Evolutionary conservation across 1,284 basidiomycete genomes (phyloP).

Genomic region (Chalciporus sp.): DNA sequence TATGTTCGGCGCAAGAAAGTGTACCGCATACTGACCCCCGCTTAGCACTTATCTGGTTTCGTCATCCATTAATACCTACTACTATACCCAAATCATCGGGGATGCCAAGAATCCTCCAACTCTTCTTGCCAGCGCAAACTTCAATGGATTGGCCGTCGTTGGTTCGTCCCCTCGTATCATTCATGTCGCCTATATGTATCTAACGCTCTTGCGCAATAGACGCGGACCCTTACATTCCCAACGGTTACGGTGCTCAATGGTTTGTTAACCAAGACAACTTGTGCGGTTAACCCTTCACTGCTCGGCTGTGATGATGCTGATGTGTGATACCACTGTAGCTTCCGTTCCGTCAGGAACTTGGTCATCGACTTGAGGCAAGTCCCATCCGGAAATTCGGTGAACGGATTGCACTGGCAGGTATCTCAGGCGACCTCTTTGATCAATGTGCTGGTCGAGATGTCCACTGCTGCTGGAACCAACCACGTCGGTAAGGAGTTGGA

Average conservation of each 20-base stretch:
- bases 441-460: conserved; percentile 52
- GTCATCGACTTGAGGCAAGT: conserved; percentile 51
- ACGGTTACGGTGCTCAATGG: conserved; percentile 42
- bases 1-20: conserved; percentile 2
- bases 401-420: conserved; percentile 79
- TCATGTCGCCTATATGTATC: neutral
- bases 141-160: conserved; percentile 54
- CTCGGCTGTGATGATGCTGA: neutral
- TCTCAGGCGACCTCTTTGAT: conserved; percentile 76
- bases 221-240: conserved; percentile 47
- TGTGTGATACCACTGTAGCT: conserved; percentile 24
- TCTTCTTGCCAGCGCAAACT: conserved; percentile 46
- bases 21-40: conserved; percentile 2
- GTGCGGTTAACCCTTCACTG: conserved; percentile 8
- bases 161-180: conserved; percentile 34
- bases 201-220: conserved; percentile 31
- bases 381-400: conserved; percentile 51
- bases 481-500: conserved; percentile 44
- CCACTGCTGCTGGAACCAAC: conserved; percentile 41
- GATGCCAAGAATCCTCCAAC: conserved; percentile 52
- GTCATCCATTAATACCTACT: conserved; percentile 49
- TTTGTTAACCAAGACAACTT: conserved; percentile 57
- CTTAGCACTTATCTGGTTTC: conserved; percentile 50
- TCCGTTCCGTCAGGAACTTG: conserved; percentile 50
- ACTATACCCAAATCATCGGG: conserved; percentile 53